Conservation (phyloP, 805 yeast genomes). For the Saccharomyces eubayanus region DNA sequence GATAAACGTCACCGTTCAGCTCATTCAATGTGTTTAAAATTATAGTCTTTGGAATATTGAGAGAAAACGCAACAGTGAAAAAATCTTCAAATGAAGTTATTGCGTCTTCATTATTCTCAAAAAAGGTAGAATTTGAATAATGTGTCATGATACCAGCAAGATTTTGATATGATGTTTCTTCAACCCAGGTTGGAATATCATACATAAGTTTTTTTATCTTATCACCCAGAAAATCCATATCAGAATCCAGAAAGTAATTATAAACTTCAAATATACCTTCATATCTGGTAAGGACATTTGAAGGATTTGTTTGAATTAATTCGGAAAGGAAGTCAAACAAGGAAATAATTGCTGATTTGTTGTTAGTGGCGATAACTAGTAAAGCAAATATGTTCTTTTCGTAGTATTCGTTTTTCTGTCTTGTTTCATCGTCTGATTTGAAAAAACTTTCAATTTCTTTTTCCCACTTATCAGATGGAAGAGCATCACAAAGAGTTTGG, state of each 20-base stretch:
- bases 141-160: conserved; percentile 30
- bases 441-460: conserved; percentile 5
- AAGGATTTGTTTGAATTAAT: conserved; percentile 11
- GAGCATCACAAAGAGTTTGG: conserved; percentile 11
- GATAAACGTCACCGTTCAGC: conserved; percentile 22
- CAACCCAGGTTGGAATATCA: conserved; percentile 31
- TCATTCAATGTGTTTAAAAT: conserved; percentile 29
- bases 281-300: conserved; percentile 4
- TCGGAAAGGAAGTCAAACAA: conserved; percentile 15
- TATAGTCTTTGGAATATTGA: conserved; percentile 14
- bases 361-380: conserved; percentile 7
- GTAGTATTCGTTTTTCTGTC: conserved; percentile 1
- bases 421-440: conserved; percentile 2
- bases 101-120: conserved; percentile 10
- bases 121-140: conserved; percentile 26
- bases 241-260: conserved; percentile 5
- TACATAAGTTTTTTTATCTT: conserved; percentile 31
- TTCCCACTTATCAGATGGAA: conserved; percentile 12
- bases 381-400: conserved; percentile 8
- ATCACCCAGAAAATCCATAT: conserved; percentile 3
- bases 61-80: conserved; percentile 13
- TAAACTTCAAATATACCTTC: conserved; percentile 6
- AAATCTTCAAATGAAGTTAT: conserved; percentile 14
- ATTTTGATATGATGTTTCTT: conserved; percentile 23
- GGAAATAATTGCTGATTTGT: conserved; percentile 11